Percentiles rank a stretch among this genome's conserved stretches.
These are phyloP conservation scores for Polyporus tsugae DNA, from an alignment of 1,284 basidiomycete genomes.

Conservation along the genomic window DNA sequence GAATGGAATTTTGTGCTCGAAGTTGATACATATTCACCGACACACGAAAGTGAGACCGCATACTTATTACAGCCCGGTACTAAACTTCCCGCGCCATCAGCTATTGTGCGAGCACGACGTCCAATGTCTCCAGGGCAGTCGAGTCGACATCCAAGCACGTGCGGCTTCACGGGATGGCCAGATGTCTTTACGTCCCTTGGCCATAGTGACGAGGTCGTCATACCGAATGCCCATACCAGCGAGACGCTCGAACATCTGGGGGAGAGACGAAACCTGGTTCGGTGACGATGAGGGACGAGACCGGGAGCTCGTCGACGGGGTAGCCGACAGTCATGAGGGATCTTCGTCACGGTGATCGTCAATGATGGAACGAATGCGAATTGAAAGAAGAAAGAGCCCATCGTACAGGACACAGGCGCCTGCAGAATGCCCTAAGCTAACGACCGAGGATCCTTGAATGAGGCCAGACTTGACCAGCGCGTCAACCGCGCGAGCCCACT, in stretches of 20 bases:
- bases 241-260: not conserved
- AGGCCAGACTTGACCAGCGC: slow-evolving; percentile 21
- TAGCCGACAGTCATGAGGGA: slow-evolving; percentile 7
- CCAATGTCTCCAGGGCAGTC: slow-evolving; percentile 32
- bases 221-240: not conserved
- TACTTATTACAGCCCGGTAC: not conserved
- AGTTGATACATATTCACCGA: too few relatives aligned
- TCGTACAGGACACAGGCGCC: slow-evolving; percentile 13
- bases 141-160: slow-evolving; percentile 23
- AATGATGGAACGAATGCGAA: not conserved
- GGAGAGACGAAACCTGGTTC: slow-evolving; percentile 21
- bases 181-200: slow-evolving; percentile 25
- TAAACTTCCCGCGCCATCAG: not conserved
- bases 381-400: not conserved
- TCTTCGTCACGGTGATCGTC: slow-evolving; percentile 3
- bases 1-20: too few relatives aligned
- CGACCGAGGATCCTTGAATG: not conserved
- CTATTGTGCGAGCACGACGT: slow-evolving; percentile 20
- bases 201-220: not conserved
- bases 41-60: too few relatives aligned
- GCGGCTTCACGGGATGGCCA: slow-evolving; percentile 31
- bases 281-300: slow-evolving; percentile 22
- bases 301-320: slow-evolving; percentile 10
- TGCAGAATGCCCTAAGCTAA: slow-evolving; percentile 24
- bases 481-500: slow-evolving; percentile 13